phyloP scores from a whole-genome alignment of 1,284 basidiomycete species.

The Retiboletus flavoniger region DNA sequence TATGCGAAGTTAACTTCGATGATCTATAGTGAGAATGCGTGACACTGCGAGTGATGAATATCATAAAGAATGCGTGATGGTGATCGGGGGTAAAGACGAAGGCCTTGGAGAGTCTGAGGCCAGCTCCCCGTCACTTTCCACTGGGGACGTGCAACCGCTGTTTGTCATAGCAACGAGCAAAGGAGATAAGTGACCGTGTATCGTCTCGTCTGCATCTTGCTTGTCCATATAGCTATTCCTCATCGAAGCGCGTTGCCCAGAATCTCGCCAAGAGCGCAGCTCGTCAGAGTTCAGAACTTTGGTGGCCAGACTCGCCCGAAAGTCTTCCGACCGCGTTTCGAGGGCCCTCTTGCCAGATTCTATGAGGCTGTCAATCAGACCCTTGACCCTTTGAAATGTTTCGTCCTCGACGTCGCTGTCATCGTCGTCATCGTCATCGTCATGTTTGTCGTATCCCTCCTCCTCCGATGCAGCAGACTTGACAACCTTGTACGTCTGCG shows the following conservation, averaged over 20 bases:
- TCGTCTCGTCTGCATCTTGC: conserved; percentile 29
- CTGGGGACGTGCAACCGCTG: conserved; percentile 23
- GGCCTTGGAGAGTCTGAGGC: conserved; percentile 18
- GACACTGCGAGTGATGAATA: conserved; percentile 8
- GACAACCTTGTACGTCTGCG: conserved; percentile 55
- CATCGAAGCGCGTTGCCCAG: conserved; percentile 22
- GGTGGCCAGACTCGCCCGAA: conserved; percentile 44
- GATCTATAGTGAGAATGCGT: conserved; percentile 25
- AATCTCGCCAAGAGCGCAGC: conserved; percentile 56
- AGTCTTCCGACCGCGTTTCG: conserved; percentile 54
- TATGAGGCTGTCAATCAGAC: conserved; percentile 62
- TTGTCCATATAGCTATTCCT: conserved; percentile 12
- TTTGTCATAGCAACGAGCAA: conserved; percentile 35
- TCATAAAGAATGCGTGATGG: conserved; percentile 39
- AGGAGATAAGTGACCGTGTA: conserved; percentile 36
- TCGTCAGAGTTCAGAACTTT: conserved; percentile 75
- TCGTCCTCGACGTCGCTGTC: conserved; percentile 46
- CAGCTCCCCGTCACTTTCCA: conserved; percentile 38
- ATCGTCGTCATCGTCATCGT: conserved; percentile 39
- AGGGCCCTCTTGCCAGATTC: conserved; percentile 61
- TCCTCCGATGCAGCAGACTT: conserved; percentile 43
- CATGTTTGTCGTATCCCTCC: conserved; percentile 42
- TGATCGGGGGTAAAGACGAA: conserved; percentile 39
- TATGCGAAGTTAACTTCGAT: conserved; percentile 23
- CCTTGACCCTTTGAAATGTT: conserved; percentile 56